These are phyloP conservation scores for Solanum rostratum DNA, from an alignment of 257 asterid species.

Conservation along the genomic window DNA sequence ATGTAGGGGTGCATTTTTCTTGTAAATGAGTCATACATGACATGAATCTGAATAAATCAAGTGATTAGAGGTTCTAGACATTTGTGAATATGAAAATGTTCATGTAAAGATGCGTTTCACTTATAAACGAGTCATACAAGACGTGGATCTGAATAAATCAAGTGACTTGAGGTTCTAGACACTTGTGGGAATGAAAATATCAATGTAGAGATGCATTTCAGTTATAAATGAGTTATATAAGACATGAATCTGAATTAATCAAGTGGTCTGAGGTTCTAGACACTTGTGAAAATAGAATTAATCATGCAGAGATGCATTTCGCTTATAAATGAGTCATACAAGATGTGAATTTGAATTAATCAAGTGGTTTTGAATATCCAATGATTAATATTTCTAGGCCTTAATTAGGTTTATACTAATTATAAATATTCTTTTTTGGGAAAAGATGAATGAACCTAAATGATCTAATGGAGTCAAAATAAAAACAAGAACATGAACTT, in stretches of 20 bases:
- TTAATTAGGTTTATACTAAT: not conserved
- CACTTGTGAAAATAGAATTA: no score
- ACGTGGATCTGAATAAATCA: not conserved
- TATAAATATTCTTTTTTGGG: not conserved
- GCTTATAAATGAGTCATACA: not conserved
- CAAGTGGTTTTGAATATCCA: not conserved
- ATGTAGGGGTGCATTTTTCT: no score
- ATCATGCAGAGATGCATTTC: not conserved
- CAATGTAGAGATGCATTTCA: not conserved
- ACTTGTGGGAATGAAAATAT: not conserved
- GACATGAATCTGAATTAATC: no score
- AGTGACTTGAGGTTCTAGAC: not conserved
- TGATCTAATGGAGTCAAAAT: not conserved
- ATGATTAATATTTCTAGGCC: not conserved
- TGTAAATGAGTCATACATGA: no score
- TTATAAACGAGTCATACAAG: not conserved
- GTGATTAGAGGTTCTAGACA: no score
- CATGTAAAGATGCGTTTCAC: not conserved
- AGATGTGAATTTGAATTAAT: not conserved
- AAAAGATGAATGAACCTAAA: not conserved
- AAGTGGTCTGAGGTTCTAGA: no score
- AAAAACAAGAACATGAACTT: not conserved
- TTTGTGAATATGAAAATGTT: no score
- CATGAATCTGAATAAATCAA: no score
- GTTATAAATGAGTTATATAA: no score